phyloP scores from a whole-genome alignment of 345 rosid genomes.

The Syzygium jambos region DNA sequence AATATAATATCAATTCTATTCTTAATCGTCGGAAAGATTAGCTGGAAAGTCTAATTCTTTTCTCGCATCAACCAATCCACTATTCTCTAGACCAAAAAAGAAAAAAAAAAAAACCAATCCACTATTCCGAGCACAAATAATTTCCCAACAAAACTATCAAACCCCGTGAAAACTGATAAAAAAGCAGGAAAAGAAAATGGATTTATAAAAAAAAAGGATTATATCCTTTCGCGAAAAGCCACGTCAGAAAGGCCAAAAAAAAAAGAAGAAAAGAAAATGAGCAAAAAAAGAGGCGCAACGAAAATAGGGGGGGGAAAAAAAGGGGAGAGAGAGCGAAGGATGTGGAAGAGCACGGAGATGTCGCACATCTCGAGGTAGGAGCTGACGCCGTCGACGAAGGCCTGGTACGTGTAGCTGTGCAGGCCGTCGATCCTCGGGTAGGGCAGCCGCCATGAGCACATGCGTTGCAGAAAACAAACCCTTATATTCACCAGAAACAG shows the following conservation, averaged over 20 bases:
- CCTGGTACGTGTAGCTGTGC: slow-evolving; percentile 40
- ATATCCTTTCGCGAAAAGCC: background rate
- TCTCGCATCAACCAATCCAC: background rate
- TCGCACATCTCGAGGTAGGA: slow-evolving; percentile 37
- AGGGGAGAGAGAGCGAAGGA: background rate
- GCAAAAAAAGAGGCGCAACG: background rate
- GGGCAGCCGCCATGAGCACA: slow-evolving; percentile 10
- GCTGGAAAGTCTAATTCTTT: background rate
- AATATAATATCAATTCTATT: too few species aligned
- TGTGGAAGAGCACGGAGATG: slow-evolving; percentile 41
- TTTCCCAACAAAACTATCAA: background rate
- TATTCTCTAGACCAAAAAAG: too few species aligned
- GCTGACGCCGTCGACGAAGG: slow-evolving; percentile 49
- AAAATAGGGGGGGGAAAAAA: background rate
- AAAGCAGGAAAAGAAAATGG: background rate
- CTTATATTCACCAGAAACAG: background rate
- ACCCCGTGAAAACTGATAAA: background rate
- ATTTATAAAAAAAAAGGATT: background rate
- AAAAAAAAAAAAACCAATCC: too few species aligned
- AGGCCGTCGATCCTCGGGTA: slow-evolving; percentile 56
- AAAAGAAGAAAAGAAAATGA: background rate
- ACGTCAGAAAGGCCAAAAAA: background rate
- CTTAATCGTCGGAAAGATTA: background rate
- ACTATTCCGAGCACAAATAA: background rate
- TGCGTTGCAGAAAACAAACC: background rate